Percentiles rank a stretch among this genome's conserved stretches.
Conservation (phyloP, 371 early-diverging fungal genomes). For the Mortierella sp. region DNA sequence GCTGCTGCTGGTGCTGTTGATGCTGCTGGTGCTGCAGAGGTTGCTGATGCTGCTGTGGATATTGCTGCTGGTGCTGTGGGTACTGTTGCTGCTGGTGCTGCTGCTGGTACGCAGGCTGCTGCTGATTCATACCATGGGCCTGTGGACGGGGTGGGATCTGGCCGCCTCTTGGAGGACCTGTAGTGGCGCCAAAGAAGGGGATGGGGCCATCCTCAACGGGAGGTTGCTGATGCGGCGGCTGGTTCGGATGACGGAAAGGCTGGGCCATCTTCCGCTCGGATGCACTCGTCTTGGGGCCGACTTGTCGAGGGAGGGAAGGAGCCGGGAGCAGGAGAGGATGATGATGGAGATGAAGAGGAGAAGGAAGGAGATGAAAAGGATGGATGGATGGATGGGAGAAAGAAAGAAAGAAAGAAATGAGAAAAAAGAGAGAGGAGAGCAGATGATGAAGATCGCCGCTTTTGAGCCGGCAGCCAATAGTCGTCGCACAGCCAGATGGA, state of each 20-base stretch:
- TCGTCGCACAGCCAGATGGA: background rate
- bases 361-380: background rate
- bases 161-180: background rate
- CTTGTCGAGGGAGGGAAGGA: background rate
- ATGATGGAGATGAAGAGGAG: background rate
- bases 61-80: conserved; percentile 18
- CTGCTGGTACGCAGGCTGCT: conserved; percentile 13
- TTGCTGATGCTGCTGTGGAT: conserved; percentile 16
- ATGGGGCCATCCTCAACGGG: conserved; percentile 2
- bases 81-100: conserved; percentile 1
- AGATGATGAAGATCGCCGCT: background rate
- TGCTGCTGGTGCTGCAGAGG: conserved; percentile 25
- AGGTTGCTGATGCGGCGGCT: conserved; percentile 2
- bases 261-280: too few relatives aligned
- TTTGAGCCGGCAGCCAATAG: background rate
- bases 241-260: background rate
- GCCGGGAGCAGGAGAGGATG: background rate
- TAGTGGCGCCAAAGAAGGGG: background rate
- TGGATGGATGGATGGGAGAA: background rate
- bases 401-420: background rate
- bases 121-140: conserved; percentile 2
- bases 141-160: conserved; percentile 3
- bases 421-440: background rate
- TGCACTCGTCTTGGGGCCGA: too few relatives aligned
- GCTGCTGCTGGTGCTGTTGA: conserved; percentile 22